A percentile compares a stretch with the other conserved stretches of the same genome.
These are phyloP conservation scores for Claviceps paspali DNA, from an alignment of 2,329 filamentous ascomycete species.

Conservation along the genomic window DNA sequence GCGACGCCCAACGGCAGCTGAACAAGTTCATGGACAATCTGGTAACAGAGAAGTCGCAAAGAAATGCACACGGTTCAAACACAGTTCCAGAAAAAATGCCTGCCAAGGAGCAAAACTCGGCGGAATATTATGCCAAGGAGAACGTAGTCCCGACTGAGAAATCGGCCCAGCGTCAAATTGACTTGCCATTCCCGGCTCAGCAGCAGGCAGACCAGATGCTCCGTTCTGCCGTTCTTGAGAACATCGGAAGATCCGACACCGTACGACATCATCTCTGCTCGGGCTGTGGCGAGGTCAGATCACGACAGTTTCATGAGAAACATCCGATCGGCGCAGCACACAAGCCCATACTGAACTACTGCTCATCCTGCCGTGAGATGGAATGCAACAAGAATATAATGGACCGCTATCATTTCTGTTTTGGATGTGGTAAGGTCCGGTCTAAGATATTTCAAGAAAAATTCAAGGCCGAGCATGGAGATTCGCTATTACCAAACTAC, in stretches of 20 bases:
- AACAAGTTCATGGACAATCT: constrained; percentile 14
- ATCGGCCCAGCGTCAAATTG: not conserved
- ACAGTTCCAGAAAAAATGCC: not conserved
- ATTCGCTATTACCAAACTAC: constrained; percentile 18
- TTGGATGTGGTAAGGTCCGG: constrained; percentile 13
- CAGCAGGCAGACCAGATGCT: not conserved
- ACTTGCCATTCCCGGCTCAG: not conserved
- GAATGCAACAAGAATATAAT: constrained; percentile 10
- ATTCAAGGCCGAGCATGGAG: constrained; percentile 10
- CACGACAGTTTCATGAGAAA: constrained; percentile 18
- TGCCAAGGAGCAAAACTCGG: constrained; percentile 7
- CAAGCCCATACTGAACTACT: constrained; percentile 19
- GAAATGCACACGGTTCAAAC: no score
- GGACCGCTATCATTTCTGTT: constrained; percentile 25
- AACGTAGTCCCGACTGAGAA: not conserved
- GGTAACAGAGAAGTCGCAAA: not conserved
- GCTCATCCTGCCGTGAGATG: constrained; percentile 18
- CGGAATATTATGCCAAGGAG: not conserved
- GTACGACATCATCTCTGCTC: constrained; percentile 20
- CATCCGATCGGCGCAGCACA: constrained; percentile 14
- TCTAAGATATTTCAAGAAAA: constrained; percentile 13
- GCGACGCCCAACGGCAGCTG: constrained; percentile 15
- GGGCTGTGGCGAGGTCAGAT: constrained; percentile 21
- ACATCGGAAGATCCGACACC: constrained; percentile 9
- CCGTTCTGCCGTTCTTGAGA: constrained; percentile 2